Conservation (phyloP, 2,329 filamentous ascomycete genomes). For the Orbilia javanica region DNA sequence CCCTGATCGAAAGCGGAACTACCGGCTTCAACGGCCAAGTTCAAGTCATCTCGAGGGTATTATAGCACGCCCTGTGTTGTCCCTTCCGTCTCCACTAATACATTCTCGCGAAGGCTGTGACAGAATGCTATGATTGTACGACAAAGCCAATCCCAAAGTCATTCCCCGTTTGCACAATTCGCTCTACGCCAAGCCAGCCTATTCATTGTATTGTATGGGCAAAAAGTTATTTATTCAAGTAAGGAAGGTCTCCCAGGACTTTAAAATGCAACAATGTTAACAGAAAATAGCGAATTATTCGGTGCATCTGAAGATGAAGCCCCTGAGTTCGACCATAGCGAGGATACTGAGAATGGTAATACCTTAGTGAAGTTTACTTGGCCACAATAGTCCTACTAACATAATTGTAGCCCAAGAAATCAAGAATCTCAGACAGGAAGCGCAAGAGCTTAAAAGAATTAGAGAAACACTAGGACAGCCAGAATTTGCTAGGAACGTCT, state of each 20-base stretch:
- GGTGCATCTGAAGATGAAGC: conserved; percentile 89
- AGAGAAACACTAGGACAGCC: conserved; percentile 82
- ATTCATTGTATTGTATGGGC: conserved; percentile 99
- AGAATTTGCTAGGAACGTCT: conserved; percentile 82
- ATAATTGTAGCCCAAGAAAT: conserved; percentile 77
- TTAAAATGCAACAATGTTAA: conserved; percentile 60
- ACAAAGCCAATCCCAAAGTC: conserved; percentile 90
- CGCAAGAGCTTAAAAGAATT: conserved; percentile 84
- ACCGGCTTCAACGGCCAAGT: conserved; percentile 98
- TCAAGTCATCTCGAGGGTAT: conserved; percentile 88
- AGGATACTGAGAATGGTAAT: conserved; percentile 81
- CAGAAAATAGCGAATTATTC: conserved; percentile 77
- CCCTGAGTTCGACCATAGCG: conserved; percentile 80
- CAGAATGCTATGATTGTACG: conserved; percentile 96
- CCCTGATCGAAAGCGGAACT: conserved; percentile 94
- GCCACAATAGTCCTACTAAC: conserved; percentile 26
- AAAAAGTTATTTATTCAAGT: conserved; percentile 93
- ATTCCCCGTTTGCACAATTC: conserved; percentile 96
- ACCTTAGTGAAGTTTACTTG: neutral
- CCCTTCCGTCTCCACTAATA: neutral
- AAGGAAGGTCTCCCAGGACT: conserved; percentile 51
- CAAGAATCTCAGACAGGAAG: conserved; percentile 84
- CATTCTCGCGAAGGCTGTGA: conserved; percentile 71
- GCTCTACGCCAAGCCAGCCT: conserved; percentile 93
- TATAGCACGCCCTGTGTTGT: conserved; percentile 12